Evolutionary conservation across 495 filamentous ascomycete species (phyloP), one percentile per base, ranked within the genome.

Genomic region (Penicillium cinerascens): DNA sequence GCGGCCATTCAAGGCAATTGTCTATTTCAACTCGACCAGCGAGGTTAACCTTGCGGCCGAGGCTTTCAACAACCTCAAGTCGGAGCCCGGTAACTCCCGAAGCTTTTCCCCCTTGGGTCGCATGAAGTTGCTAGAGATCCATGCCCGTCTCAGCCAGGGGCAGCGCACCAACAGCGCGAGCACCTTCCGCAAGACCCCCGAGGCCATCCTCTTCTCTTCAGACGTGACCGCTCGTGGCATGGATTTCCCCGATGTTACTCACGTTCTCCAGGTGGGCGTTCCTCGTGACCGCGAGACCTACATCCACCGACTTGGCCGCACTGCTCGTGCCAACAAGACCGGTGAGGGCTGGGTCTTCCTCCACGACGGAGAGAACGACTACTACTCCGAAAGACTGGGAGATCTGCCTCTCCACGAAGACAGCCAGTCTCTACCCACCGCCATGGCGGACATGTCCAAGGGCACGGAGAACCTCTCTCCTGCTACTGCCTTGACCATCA

Each of bases 171-270:
- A 59, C 8, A 80, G 78, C n/a, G 80, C 93, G 0, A 78, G 89
- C 0, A 49, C 26, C n/a, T 98, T 98, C 81, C 82, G 85, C 18
- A 60, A 51, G 4, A 72, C 81, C 9, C 49, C 72, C 15, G 78
- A 80, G 22, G 92, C 75, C 25, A 87, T 98, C 47, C 79, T 98
- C 22, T 81, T 97, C 67, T 92, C 92, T 1, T 91, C 91, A 4
- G 93, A 98, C 68, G 92, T 98, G 22, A 93, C 92, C 1, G 90
- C 93, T 13, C 85, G 93, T 64, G 93, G 93, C 60, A 87, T 91
- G 83, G 86, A 91, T 64, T 89, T 89, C 64, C 86, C 85, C 2
- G 78, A 80, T 42, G 86, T 88, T 29, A 86, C 82, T 35, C 83
- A 87, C 51, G 84, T 91, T 55, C 78, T 91, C 47, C 87, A 91